phyloP scores from a whole-genome alignment of 2,329 filamentous ascomycete species.

The Volutella citrinella region DNA sequence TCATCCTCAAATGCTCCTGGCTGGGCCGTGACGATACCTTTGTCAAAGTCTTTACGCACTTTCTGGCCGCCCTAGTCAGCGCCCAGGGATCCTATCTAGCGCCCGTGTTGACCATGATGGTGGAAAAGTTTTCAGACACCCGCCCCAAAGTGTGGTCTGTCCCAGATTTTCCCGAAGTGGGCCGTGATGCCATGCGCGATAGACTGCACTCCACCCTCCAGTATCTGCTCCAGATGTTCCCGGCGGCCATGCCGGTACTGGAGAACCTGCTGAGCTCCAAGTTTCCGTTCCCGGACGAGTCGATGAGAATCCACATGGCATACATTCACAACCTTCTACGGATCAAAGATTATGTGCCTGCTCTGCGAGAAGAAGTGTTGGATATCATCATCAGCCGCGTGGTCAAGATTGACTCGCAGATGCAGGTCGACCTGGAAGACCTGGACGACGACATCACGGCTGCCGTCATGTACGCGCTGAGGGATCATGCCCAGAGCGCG shows the following conservation, averaged over 20 bases:
- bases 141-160: slow-evolving; percentile 45
- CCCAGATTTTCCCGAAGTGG: slow-evolving; percentile 56
- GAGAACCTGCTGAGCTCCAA: slow-evolving; percentile 63
- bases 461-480: slow-evolving; percentile 57
- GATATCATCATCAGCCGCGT: slow-evolving; percentile 81
- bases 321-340: slow-evolving; percentile 83
- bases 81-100: slow-evolving; percentile 77
- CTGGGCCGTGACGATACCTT: slow-evolving; percentile 63
- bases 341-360: slow-evolving; percentile 73
- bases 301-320: slow-evolving; percentile 75
- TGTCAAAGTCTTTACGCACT: slow-evolving; percentile 63
- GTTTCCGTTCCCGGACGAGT: slow-evolving; percentile 76
- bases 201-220: slow-evolving; percentile 74
- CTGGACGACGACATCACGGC: slow-evolving; percentile 84
- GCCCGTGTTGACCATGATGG: slow-evolving; percentile 74
- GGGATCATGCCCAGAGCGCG: slow-evolving; percentile 22
- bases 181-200: slow-evolving; percentile 62
- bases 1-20: slow-evolving; percentile 61
- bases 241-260: slow-evolving; percentile 70
- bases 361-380: slow-evolving; percentile 75
- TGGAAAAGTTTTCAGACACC: slow-evolving; percentile 67
- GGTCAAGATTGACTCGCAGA: slow-evolving; percentile 92
- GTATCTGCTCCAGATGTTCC: slow-evolving; percentile 76
- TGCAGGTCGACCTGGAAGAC: slow-evolving; percentile 90
- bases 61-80: slow-evolving; percentile 71